Percentiles rank a stretch among this genome's conserved stretches.
Conservation (phyloP, 2,329 filamentous ascomycete genomes). For the Rutstroemia sp. region DNA sequence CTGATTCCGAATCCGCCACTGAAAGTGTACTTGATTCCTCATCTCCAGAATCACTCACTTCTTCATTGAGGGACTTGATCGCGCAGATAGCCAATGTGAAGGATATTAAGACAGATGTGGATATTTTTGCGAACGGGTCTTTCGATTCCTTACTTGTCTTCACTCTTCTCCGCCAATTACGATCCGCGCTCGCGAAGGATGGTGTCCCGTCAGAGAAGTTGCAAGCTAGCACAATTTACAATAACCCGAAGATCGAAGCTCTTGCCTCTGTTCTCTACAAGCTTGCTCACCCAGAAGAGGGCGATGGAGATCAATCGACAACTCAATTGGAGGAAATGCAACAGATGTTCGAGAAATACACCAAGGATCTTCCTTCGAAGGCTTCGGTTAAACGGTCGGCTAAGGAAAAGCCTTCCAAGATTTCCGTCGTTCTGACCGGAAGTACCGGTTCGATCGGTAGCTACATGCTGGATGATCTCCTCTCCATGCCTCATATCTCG, state of each 20-base stretch:
- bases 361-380: conserved; percentile 3
- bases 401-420: not conserved
- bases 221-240: conserved; percentile 6
- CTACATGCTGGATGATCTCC: conserved; percentile 38
- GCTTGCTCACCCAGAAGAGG: not conserved
- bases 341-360: conserved; percentile 13
- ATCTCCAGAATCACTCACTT: not conserved
- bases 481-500: conserved; percentile 28
- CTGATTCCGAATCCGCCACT: not conserved
- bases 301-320: not conserved
- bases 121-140: conserved; percentile 5
- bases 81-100: not conserved
- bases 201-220: not conserved
- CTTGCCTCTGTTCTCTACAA: conserved; percentile 3
- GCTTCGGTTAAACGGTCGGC: not conserved
- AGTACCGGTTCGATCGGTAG: conserved; percentile 43
- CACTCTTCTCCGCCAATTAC: conserved; percentile 6
- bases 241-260: conserved; percentile 1
- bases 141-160: conserved; percentile 8
- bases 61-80: not conserved
- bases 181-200: conserved; percentile 2
- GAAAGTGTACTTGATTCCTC: not conserved
- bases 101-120: not conserved
- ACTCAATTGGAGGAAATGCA: conserved; percentile 4
- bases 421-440: conserved; percentile 36